Conservation (phyloP, 1,284 basidiomycete genomes). For the Boletellus deceptivus region DNA sequence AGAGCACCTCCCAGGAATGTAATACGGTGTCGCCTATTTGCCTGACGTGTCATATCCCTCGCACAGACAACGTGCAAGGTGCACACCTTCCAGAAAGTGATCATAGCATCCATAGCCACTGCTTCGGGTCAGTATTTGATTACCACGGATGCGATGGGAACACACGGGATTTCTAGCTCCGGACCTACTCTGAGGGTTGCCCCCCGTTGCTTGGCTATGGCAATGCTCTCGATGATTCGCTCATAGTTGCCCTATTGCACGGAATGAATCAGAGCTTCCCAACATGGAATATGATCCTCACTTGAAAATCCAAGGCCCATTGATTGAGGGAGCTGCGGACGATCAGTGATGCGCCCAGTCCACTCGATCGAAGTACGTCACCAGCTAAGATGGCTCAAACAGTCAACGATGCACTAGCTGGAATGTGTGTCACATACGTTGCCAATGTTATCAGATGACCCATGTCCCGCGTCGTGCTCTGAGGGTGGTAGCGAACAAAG, state of each 20-base stretch:
- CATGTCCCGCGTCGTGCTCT: slow-evolving; percentile 40
- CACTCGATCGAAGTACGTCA: slow-evolving; percentile 21
- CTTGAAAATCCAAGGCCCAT: slow-evolving; percentile 95
- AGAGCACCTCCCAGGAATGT: slow-evolving; percentile 96
- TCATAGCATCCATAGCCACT: slow-evolving; percentile 95
- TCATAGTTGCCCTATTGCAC: slow-evolving; percentile 82
- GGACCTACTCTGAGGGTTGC: slow-evolving; percentile 95
- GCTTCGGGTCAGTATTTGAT: slow-evolving; percentile 5
- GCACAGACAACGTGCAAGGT: not conserved
- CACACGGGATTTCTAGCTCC: slow-evolving; percentile 95
- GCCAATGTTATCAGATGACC: slow-evolving; percentile 82
- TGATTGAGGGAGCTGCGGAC: slow-evolving; percentile 82
- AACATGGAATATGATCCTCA: slow-evolving; percentile 21
- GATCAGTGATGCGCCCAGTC: slow-evolving; percentile 9
- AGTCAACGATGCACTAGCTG: slow-evolving; percentile 7
- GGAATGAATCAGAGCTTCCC: not conserved
- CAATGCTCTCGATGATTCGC: slow-evolving; percentile 88
- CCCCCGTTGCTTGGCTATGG: slow-evolving; percentile 84
- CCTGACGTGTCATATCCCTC: not conserved
- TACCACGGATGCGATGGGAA: slow-evolving; percentile 5
- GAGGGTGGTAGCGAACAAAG: not conserved
- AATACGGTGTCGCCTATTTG: slow-evolving; percentile 82
- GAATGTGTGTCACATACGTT: slow-evolving; percentile 46
- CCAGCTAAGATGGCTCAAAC: slow-evolving; percentile 38
- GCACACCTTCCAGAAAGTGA: slow-evolving; percentile 82